Base-by-base conservation (phyloP, 768 basidiomycete genomes). In the Paxillus involutus region DNA sequence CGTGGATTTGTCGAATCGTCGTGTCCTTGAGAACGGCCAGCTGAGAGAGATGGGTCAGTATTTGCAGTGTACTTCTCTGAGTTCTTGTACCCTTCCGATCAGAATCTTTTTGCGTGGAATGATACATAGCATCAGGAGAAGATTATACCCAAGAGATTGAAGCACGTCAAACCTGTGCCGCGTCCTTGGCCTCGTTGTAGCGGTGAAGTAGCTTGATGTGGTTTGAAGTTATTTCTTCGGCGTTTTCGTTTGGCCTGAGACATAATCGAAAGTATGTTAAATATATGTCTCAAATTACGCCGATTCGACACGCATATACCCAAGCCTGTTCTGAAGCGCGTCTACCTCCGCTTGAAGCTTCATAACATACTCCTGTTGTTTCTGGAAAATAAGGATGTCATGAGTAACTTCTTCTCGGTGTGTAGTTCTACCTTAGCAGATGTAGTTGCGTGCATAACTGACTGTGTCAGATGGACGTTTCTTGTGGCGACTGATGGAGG, bases 101-200 rank as follows among this genome's bases (percentile, higher is more conserved):
- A 93, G 73, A 43, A 89, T 84, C 91, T 32, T 32, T 32, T 3
- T 32, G 32, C 32, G 9, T 35, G 2, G 44, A 41, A 42, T 13
- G 3, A 19, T 49, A 32, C 30, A 49, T 26, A n/a, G 42, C 47
- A 30, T 59, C n/a, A 56, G 49, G 19, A 51, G 8, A 17, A 21
- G 21, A 13, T 13, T 3, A 3, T 39, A 32, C n/a, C 16, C 17
- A 36, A 52, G 43, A 42, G 5, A 44, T 42, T 6, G 26, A 44
- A 45, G 49, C 14, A 52, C 33, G 32, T 46, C 47, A 19, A 35
- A 83, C 89, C 83, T 91, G 90, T 0, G 88, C 78, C 4, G 89
- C 90, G 65, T 92, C 90, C 64, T 91, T 91, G 9, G 88, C 81
- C 66, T 91, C 90, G 56, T 91, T 91, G 57, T 91, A 92, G 36